A percentile compares a stretch with the other conserved stretches of the same genome.
Evolutionary conservation across 2,329 filamentous ascomycete species (phyloP).

Genomic region (Graphilbum sp.): DNA sequence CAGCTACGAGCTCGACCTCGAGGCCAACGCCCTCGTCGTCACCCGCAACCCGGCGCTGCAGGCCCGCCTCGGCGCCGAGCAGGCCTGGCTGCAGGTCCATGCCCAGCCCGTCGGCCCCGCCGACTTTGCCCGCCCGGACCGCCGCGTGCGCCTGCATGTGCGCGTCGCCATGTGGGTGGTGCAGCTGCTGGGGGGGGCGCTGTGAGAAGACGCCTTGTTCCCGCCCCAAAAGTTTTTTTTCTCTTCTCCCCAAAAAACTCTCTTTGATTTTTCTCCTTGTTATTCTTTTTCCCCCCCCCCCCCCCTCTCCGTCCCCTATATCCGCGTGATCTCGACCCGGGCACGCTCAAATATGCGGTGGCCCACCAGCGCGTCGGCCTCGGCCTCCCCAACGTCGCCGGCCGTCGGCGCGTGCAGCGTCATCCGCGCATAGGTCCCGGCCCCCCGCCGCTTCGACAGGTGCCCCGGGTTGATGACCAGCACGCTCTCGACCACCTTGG

Average conservation of each 20-base stretch:
- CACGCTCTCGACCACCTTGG: slow-evolving; percentile 82
- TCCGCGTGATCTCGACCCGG: slow-evolving; percentile 73
- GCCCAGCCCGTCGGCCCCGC: slow-evolving; percentile 52
- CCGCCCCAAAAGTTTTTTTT: too few species aligned
- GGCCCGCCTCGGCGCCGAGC: slow-evolving; percentile 59
- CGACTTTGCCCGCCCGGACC: slow-evolving; percentile 66
- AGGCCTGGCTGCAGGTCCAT: slow-evolving; percentile 62
- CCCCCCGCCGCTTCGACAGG: slow-evolving; percentile 65
- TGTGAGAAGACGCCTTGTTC: slow-evolving; percentile 37
- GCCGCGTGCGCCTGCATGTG: slow-evolving; percentile 73
- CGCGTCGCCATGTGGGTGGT: slow-evolving; percentile 91
- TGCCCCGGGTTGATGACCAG: slow-evolving; percentile 81
- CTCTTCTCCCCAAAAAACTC: too few species aligned
- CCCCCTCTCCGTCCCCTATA: too few species aligned
- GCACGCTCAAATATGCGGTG: slow-evolving; percentile 71
- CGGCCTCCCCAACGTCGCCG: slow-evolving; percentile 40
- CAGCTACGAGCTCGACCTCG: slow-evolving; percentile 82
- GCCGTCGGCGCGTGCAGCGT: slow-evolving; percentile 50
- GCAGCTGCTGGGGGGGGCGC: slow-evolving; percentile 66
- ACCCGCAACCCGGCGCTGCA: slow-evolving; percentile 62
- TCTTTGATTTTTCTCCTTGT: too few species aligned
- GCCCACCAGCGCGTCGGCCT: slow-evolving; percentile 41
- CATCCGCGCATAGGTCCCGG: slow-evolving; percentile 76
- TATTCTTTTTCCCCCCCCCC: too few species aligned
- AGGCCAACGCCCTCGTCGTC: slow-evolving; percentile 74